A percentile compares a stretch with the other conserved stretches of the same genome.
phyloP scores from a whole-genome alignment of 2,329 filamentous ascomycete species.

The Colletotrichum noveboracense region DNA sequence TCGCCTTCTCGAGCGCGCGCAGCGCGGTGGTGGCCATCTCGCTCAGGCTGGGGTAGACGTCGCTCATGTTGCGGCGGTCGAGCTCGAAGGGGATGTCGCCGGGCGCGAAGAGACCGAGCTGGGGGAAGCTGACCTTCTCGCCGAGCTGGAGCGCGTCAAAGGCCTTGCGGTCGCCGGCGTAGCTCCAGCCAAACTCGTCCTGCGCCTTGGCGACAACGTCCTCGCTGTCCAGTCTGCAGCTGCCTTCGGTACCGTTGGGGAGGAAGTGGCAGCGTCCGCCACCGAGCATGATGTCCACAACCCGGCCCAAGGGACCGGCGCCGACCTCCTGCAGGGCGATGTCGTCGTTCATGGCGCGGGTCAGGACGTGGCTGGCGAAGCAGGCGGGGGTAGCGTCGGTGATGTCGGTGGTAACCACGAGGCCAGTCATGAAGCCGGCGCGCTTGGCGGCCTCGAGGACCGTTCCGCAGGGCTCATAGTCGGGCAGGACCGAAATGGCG shows the following conservation, averaged over 20 bases:
- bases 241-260: slow-evolving; percentile 78
- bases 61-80: slow-evolving; percentile 79
- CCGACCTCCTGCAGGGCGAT: slow-evolving; percentile 95
- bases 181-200: slow-evolving; percentile 79
- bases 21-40: slow-evolving; percentile 91
- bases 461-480: slow-evolving; percentile 87
- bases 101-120: slow-evolving; percentile 84
- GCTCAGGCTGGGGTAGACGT: slow-evolving; percentile 85
- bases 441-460: slow-evolving; percentile 92
- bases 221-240: slow-evolving; percentile 80
- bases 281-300: slow-evolving; percentile 91
- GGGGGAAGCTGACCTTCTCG: slow-evolving; percentile 73
- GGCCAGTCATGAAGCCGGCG: slow-evolving; percentile 88
- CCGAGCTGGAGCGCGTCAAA: slow-evolving; percentile 79
- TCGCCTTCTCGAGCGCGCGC: slow-evolving; percentile 79
- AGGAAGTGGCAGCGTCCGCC: slow-evolving; percentile 94
- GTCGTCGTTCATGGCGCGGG: slow-evolving; percentile 81
- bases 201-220: slow-evolving; percentile 77
- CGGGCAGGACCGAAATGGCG: slow-evolving; percentile 87
- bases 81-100: slow-evolving; percentile 92
- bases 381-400: slow-evolving; percentile 97
- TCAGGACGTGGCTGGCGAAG: slow-evolving; percentile 87
- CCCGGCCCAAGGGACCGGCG: slow-evolving; percentile 81
- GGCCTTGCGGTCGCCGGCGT: slow-evolving; percentile 71
- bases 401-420: slow-evolving; percentile 93